Evolutionary conservation across 345 rosid species (phyloP).

Genomic region (Pistacia atlantica): DNA sequence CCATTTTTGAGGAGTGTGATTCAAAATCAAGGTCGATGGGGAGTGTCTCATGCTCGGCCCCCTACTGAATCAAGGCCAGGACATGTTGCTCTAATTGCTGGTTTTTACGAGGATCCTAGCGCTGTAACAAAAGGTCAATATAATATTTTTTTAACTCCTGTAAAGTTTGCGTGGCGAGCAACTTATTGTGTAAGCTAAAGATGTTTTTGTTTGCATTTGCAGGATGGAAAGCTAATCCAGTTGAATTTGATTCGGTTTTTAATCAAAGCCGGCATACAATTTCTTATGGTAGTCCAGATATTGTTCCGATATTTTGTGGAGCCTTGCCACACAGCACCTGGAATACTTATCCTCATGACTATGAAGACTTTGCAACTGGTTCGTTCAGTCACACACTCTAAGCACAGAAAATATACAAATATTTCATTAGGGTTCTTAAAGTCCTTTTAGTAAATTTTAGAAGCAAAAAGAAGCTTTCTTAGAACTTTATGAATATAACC

Average conservation of each 20-base stretch:
- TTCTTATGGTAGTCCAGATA: conserved; percentile 93
- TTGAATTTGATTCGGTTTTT: conserved; percentile 93
- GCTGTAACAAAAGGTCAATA: conserved; percentile 83
- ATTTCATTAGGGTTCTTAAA: neutral
- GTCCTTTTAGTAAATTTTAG: neutral
- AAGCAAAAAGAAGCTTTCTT: neutral
- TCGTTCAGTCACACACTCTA: conserved; percentile 14
- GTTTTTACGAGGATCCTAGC: conserved; percentile 97
- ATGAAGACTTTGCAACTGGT: conserved; percentile 98
- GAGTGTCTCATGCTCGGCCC: conserved; percentile 98
- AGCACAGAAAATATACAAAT: too few species aligned
- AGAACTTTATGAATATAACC: neutral
- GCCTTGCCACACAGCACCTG: conserved; percentile 87
- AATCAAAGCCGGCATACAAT: conserved; percentile 81
- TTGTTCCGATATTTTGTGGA: conserved; percentile 89
- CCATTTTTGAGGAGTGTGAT: conserved; percentile 86
- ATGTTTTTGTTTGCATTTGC: conserved; percentile 30
- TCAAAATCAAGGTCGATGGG: conserved; percentile 86
- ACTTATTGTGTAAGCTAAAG: conserved; percentile 5
- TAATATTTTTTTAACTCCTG: conserved; percentile 7
- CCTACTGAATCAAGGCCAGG: conserved; percentile 99
- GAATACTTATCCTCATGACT: conserved; percentile 84
- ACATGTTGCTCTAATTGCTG: conserved; percentile 93
- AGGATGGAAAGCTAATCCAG: conserved; percentile 99
- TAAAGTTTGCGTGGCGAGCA: neutral